Percentiles rank a stretch among this genome's conserved stretches.
These are phyloP conservation scores for Tricholoma flavovirens DNA, from an alignment of 768 basidiomycete genomes.

Conservation along the genomic window DNA sequence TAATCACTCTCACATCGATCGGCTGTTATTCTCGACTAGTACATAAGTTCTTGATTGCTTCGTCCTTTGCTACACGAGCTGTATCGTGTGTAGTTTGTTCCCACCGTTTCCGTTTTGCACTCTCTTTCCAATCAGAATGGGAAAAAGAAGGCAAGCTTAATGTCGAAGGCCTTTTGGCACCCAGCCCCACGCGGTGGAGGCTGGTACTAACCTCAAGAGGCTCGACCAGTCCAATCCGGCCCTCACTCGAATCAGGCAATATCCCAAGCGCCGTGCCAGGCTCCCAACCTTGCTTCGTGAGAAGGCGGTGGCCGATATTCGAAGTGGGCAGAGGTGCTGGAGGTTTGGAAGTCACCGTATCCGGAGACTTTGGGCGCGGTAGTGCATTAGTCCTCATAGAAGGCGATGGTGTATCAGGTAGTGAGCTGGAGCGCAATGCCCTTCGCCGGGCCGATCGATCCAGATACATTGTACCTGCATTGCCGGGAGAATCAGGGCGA, in stretches of 20 bases:
- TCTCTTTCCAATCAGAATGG: conserved; percentile 33
- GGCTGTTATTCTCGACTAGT: neutral
- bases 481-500: conserved; percentile 10
- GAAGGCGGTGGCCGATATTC: conserved; percentile 64
- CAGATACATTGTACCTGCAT: conserved; percentile 34
- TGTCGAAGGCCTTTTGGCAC: conserved; percentile 28
- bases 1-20: neutral
- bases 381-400: conserved; percentile 8
- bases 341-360: conserved; percentile 30
- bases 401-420: conserved; percentile 41
- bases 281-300: conserved; percentile 73
- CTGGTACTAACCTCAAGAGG: conserved; percentile 47
- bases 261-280: conserved; percentile 56
- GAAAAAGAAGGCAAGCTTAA: conserved; percentile 15
- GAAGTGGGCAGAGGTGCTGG: conserved; percentile 44
- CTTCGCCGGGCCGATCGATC: conserved; percentile 72
- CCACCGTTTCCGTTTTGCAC: conserved; percentile 38
- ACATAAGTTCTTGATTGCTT: neutral
- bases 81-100: conserved; percentile 9
- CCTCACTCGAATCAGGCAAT: conserved; percentile 23
- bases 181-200: conserved; percentile 50
- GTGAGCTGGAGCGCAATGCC: conserved; percentile 46
- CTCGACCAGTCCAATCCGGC: conserved; percentile 41
- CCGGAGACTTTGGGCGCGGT: conserved; percentile 21
- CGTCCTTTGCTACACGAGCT: neutral